Evolutionary conservation across 129 eudicot genomes (phyloP), one percentile per base, ranked within the genome.

Genomic region (Dittrichia graveolens): DNA sequence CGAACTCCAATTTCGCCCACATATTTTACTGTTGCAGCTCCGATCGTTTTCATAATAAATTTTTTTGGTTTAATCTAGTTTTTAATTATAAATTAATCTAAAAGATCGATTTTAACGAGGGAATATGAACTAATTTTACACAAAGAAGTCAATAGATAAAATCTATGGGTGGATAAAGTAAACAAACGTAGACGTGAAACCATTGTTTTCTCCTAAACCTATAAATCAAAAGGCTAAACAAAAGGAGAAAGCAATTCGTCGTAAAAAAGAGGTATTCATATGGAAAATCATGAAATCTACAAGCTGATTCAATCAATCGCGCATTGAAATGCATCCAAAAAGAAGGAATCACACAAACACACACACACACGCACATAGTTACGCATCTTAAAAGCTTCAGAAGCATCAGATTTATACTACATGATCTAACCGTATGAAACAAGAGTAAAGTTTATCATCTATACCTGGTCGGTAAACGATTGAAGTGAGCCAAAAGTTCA

Each of bases 401-500:
- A 64, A 70, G 24, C 3, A 74, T 52, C 72, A 59, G 75, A 64
- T 63, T 50, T 31, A 13, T 42, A 71, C 50, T 40, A 18, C 19
- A 52, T 41, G 71, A 50, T 53, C 65, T 43, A 12, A 74, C 38
- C 47, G 50, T 18, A 19, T 72, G 61, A 3, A 56, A 16, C 42
- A 49, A 83, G 59, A 50, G 68, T 53, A 75, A 44, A 55, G 70
- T 56, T 61, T 15, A 16, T 61, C 5, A 16, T 3, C 12, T 4
- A 19, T 69, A 95, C 99, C 99, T 79, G n/a, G 91, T 79, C 10
- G 99, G 99, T 15, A 95, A 85, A 67, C 99, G 97, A 83, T 84
- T 84, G 78, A 95, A 95, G 78, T 95, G 99, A 67, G 94, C 86
- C 94, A 96, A 85, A 57, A 95, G 99, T 76, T 95, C 82, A 76